Conservation (phyloP, 495 filamentous ascomycete genomes). For the Tricharina praecox region DNA sequence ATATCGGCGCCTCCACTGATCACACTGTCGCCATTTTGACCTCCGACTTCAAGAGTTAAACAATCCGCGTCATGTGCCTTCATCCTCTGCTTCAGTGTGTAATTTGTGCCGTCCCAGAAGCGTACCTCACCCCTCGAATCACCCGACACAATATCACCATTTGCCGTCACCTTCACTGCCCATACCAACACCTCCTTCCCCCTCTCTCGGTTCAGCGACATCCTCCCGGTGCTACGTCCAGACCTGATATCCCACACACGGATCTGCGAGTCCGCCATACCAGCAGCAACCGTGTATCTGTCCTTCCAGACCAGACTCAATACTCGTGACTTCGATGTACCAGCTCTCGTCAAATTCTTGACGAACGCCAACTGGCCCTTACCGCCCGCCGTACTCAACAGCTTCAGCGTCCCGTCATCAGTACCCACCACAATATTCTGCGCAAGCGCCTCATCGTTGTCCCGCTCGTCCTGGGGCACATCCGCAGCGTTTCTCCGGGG, state of each 20-base stretch:
- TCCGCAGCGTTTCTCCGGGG: constrained; percentile 38
- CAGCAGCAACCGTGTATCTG: constrained; percentile 63
- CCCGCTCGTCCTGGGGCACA: constrained; percentile 17
- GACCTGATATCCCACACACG: constrained; percentile 74
- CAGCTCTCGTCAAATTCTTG: constrained; percentile 42
- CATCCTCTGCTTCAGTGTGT: constrained; percentile 68
- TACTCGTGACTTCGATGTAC: constrained; percentile 66
- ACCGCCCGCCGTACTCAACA: constrained; percentile 52
- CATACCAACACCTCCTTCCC: constrained; percentile 81
- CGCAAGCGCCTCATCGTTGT: constrained; percentile 25
- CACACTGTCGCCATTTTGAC: constrained; percentile 60
- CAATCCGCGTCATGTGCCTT: constrained; percentile 79
- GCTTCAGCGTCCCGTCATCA: constrained; percentile 72
- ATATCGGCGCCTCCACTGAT: constrained; percentile 84
- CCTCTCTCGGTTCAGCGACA: constrained; percentile 69
- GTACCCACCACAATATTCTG: constrained; percentile 80
- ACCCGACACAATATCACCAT: constrained; percentile 82
- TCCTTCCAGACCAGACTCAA: constrained; percentile 81
- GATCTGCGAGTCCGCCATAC: constrained; percentile 83
- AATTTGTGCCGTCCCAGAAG: constrained; percentile 86
- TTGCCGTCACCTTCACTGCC: constrained; percentile 70
- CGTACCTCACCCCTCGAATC: constrained; percentile 85
- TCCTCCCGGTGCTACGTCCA: constrained; percentile 53
- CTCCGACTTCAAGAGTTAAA: constrained; percentile 59
- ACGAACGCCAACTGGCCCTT: constrained; percentile 19